Percentiles rank a stretch among this genome's conserved stretches.
These are phyloP conservation scores for Nasturtium officinale DNA, from an alignment of 345 rosid species.

Conservation along the genomic window DNA sequence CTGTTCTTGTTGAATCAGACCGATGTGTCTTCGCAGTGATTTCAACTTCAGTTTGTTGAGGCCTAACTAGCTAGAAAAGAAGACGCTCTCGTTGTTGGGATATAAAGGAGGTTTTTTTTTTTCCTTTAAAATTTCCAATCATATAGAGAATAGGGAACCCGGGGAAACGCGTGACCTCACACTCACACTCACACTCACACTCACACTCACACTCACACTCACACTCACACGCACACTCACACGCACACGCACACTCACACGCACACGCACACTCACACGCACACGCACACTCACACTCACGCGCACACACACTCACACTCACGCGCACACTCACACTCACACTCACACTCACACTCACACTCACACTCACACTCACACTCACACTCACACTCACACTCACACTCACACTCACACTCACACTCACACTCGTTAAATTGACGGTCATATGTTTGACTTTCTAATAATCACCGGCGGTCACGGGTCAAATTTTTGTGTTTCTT, in stretches of 20 bases:
- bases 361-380: too few relatives aligned
- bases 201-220: too few relatives aligned
- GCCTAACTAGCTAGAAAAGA: slow-evolving; percentile 33
- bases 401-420: too few relatives aligned
- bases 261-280: too few relatives aligned
- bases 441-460: slow-evolving; percentile 29
- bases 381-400: too few relatives aligned
- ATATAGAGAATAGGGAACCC: slow-evolving; percentile 53
- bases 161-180: slow-evolving; percentile 69
- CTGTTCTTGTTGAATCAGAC: slow-evolving; percentile 92
- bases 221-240: too few relatives aligned
- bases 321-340: too few relatives aligned
- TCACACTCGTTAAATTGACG: slow-evolving; percentile 1
- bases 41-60: slow-evolving; percentile 65
- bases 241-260: too few relatives aligned
- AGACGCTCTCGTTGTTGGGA: background rate
- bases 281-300: too few relatives aligned
- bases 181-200: too few relatives aligned
- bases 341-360: too few relatives aligned
- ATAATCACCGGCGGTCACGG: background rate
- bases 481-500: background rate
- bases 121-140: background rate
- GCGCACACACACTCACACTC: too few relatives aligned
- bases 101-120: background rate
- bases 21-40: slow-evolving; percentile 72